phyloP scores from a whole-genome alignment of 352 stramenopile genomes.

The Pythium aphanidermatum region DNA sequence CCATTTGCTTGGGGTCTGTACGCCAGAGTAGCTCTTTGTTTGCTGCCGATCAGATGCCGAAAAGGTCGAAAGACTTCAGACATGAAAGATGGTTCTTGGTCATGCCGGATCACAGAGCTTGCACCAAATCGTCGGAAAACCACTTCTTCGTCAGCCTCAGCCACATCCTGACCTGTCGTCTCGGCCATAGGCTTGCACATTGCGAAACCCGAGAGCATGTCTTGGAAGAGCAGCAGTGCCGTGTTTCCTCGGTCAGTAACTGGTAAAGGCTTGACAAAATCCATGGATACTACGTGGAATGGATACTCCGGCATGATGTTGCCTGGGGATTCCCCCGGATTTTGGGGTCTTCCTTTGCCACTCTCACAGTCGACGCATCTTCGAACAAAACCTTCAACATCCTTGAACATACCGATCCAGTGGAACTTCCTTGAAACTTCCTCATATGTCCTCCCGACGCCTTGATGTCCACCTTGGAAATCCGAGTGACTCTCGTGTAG shows the following conservation, averaged over 20 bases:
- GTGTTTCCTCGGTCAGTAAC: slow-evolving; percentile 7
- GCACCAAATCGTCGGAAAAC: slow-evolving; percentile 24
- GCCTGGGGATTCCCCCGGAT: background rate
- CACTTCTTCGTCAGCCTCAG: slow-evolving; percentile 18
- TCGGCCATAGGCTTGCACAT: slow-evolving; percentile 18
- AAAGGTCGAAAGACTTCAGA: slow-evolving; percentile 23
- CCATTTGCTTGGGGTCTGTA: slow-evolving; percentile 29
- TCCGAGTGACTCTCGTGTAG: slow-evolving; percentile 5
- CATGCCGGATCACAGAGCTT: slow-evolving; percentile 12
- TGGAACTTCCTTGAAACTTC: slow-evolving; percentile 3
- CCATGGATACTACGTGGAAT: slow-evolving; percentile 11
- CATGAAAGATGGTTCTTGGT: slow-evolving; percentile 28
- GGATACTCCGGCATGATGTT: slow-evolving; percentile 1
- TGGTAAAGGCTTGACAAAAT: slow-evolving; percentile 6
- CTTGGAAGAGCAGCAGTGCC: slow-evolving; percentile 18
- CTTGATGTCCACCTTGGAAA: slow-evolving; percentile 6
- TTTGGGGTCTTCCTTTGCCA: background rate
- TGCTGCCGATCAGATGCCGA: slow-evolving; percentile 14
- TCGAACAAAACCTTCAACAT: background rate
- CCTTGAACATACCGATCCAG: slow-evolving; percentile 9
- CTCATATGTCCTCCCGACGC: slow-evolving; percentile 10
- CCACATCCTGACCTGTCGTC: slow-evolving; percentile 11
- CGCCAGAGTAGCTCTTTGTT: slow-evolving; percentile 21
- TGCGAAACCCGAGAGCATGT: slow-evolving; percentile 17
- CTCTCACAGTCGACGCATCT: slow-evolving; percentile 11